Evolutionary conservation across 495 filamentous ascomycete genomes (phyloP).

Genomic region (Pseudevernia furfuracea): DNA sequence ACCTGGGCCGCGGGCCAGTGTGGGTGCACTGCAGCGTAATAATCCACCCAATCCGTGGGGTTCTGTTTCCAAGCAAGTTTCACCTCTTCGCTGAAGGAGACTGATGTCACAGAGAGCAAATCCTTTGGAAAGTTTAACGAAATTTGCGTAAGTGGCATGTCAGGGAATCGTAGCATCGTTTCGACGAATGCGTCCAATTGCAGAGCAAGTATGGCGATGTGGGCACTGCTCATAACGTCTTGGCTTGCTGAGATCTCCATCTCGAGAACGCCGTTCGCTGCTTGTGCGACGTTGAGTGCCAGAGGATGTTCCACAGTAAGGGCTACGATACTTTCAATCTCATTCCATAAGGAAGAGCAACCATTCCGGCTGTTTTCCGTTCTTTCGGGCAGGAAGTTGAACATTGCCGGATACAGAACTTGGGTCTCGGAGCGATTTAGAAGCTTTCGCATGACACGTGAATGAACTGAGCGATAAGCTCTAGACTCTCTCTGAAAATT

Average conservation of each 20-base stretch:
- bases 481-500: constrained; percentile 26
- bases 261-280: constrained; percentile 17
- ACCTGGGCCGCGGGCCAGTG: constrained; percentile 39
- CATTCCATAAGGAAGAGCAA: constrained; percentile 22
- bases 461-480: constrained; percentile 29
- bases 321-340: constrained; percentile 28
- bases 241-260: constrained; percentile 30
- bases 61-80: constrained; percentile 23
- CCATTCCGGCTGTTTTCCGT: constrained; percentile 12
- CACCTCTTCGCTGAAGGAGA: constrained; percentile 20
- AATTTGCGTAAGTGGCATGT: constrained; percentile 23
- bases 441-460: constrained; percentile 29
- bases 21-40: constrained; percentile 32
- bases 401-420: constrained; percentile 32
- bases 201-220: constrained; percentile 29
- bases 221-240: constrained; percentile 26
- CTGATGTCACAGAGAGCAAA: constrained; percentile 26
- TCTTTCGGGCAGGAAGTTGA: constrained; percentile 28
- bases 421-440: constrained; percentile 27
- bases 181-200: constrained; percentile 31
- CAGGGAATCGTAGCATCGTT: constrained; percentile 27
- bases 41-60: constrained; percentile 33
- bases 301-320: constrained; percentile 35
- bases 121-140: constrained; percentile 22
- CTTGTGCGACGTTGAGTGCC: constrained; percentile 32